These are phyloP conservation scores for Trichosporon ovoides DNA, from an alignment of 1,284 basidiomycete genomes.

Conservation along the genomic window DNA sequence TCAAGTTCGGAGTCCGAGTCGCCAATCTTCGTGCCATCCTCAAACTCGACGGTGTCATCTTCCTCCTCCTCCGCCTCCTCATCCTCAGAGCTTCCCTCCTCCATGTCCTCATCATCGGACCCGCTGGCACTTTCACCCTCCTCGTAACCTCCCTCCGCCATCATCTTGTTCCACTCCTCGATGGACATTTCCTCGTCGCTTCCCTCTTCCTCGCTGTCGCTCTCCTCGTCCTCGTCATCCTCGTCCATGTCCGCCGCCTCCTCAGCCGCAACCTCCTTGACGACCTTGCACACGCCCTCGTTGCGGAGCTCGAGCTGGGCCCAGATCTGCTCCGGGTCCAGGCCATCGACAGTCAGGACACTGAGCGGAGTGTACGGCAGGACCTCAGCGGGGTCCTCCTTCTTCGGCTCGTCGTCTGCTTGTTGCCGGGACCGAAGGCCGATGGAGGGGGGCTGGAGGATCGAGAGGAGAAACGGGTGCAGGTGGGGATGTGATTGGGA, in stretches of 20 bases:
- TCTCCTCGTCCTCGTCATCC: conserved; percentile 31
- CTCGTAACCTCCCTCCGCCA: conserved; percentile 26
- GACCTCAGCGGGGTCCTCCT: conserved; percentile 36
- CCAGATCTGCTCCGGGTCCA: conserved; percentile 88
- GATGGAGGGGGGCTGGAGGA: conserved; percentile 58
- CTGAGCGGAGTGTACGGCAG: conserved; percentile 68
- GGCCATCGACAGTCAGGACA: conserved; percentile 70
- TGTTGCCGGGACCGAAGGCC: conserved; percentile 44
- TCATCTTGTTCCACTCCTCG: conserved; percentile 40
- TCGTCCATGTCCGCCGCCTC: conserved; percentile 34
- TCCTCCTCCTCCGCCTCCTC: neutral
- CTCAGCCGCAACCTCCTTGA: conserved; percentile 39
- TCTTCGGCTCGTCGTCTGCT: conserved; percentile 23
- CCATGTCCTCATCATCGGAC: conserved; percentile 15
- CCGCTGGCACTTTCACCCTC: conserved; percentile 27
- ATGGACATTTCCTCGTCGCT: conserved; percentile 38
- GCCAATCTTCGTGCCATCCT: conserved; percentile 31
- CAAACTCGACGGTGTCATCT: conserved; percentile 45
- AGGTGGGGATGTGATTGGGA: conserved; percentile 60
- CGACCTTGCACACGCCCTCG: conserved; percentile 49
- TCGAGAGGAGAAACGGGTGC: conserved; percentile 60
- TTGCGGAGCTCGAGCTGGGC: conserved; percentile 77
- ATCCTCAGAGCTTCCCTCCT: conserved; percentile 6
- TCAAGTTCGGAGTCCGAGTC: conserved; percentile 38
- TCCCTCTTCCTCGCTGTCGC: conserved; percentile 27